Percentiles rank a stretch among this genome's conserved stretches.
phyloP scores from a whole-genome alignment of 1,284 basidiomycete genomes.

The Melanopsichium pennsylvanicum region DNA sequence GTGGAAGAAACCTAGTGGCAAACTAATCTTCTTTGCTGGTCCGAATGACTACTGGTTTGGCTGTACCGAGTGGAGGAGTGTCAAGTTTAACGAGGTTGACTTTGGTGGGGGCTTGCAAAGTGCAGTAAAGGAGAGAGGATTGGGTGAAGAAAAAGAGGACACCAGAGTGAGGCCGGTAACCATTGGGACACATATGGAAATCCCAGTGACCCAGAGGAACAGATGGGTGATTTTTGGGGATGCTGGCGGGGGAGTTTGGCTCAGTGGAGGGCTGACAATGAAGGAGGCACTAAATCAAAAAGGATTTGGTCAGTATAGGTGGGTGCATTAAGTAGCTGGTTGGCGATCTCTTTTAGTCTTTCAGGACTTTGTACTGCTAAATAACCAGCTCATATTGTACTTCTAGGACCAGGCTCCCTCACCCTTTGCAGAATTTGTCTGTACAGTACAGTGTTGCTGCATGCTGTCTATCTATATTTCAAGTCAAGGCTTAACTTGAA shows the following conservation, averaged over 20 bases:
- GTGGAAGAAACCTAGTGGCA: constrained; percentile 12
- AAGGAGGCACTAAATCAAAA: too few relatives aligned
- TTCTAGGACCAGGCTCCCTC: too few relatives aligned
- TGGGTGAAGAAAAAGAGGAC: not conserved
- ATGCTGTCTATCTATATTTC: too few relatives aligned
- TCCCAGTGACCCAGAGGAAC: constrained; percentile 12
- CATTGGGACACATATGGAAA: constrained; percentile 18
- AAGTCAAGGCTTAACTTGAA: too few relatives aligned
- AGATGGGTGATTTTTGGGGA: constrained; percentile 24
- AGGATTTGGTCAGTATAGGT: too few relatives aligned
- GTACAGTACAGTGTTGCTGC: too few relatives aligned
- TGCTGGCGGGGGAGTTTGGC: constrained; percentile 16
- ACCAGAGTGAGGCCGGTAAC: constrained; percentile 9
- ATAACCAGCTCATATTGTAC: too few relatives aligned
- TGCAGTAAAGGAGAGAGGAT: not conserved
- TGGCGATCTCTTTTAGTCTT: too few relatives aligned
- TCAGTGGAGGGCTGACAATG: constrained; percentile 12
- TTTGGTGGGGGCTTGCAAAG: not conserved
- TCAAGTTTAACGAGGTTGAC: constrained; percentile 12
- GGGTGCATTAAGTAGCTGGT: too few relatives aligned
- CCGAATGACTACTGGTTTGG: constrained; percentile 11
- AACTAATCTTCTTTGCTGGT: constrained; percentile 12
- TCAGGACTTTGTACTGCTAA: too few relatives aligned
- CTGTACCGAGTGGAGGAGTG: constrained; percentile 21
- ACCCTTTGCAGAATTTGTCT: too few relatives aligned